Percentiles rank a stretch among this genome's conserved stretches.
Evolutionary conservation across 2,329 filamentous ascomycete genomes (phyloP).

Genomic region (Onygenales sp.): DNA sequence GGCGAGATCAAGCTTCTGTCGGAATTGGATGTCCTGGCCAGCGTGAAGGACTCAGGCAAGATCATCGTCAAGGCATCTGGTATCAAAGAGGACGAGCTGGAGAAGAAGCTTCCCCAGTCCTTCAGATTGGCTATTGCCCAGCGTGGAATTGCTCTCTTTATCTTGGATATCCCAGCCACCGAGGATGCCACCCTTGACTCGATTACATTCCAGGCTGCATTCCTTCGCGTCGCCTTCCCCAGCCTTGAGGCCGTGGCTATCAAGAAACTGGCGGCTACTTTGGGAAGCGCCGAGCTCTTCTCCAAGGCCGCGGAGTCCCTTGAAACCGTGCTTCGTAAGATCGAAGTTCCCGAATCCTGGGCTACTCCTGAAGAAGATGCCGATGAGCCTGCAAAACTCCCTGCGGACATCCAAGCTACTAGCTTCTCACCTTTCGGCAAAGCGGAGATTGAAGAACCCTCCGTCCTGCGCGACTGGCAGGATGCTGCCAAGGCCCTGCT

Average conservation of each 20-base stretch:
- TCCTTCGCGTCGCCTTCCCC: conserved; percentile 66
- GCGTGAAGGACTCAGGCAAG: conserved; percentile 59
- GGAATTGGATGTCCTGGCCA: conserved; percentile 63
- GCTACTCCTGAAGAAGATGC: conserved; percentile 51
- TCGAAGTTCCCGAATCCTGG: conserved; percentile 77
- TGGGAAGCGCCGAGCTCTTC: conserved; percentile 51
- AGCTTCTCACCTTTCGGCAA: conserved; percentile 78
- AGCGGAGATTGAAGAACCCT: conserved; percentile 56
- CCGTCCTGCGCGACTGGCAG: conserved; percentile 67
- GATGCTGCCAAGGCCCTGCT: conserved; percentile 74
- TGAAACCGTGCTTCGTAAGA: conserved; percentile 57
- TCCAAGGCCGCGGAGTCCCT: conserved; percentile 54
- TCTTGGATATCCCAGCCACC: conserved; percentile 63
- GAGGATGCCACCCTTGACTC: conserved; percentile 59
- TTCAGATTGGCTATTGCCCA: conserved; percentile 63
- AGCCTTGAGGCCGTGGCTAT: conserved; percentile 53
- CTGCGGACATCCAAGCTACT: conserved; percentile 59
- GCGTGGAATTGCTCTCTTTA: conserved; percentile 61
- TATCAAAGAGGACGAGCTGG: conserved; percentile 78
- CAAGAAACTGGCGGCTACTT: conserved; percentile 55
- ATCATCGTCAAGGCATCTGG: conserved; percentile 67
- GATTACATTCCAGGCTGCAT: conserved; percentile 68
- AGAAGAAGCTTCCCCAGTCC: conserved; percentile 66
- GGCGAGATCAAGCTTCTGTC: conserved; percentile 71
- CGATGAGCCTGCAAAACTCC: conserved; percentile 36